Evolutionary conservation across 257 asterid species (phyloP).

Genomic region (Solanum habrochaites): DNA sequence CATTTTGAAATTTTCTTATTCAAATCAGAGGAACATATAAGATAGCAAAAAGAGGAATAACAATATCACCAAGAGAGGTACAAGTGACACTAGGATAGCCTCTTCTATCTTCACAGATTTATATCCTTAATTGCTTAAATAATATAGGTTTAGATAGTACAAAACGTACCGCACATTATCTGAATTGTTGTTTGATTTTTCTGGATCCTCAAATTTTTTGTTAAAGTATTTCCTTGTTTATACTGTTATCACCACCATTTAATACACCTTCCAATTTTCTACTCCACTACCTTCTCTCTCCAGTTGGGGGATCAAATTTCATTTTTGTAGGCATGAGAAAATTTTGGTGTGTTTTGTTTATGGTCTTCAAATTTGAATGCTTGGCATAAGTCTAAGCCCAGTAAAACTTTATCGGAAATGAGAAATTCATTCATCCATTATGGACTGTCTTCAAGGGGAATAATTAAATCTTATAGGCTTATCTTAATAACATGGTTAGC

Average conservation of each 20-base stretch:
- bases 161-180: neutral
- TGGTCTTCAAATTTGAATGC: no score
- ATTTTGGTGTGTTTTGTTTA: no score
- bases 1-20: neutral
- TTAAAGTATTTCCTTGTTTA: neutral
- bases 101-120: neutral
- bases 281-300: slow-evolving; percentile 8
- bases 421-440: no score
- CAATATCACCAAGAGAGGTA: neutral
- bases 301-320: neutral
- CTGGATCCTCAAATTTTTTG: neutral
- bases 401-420: no score
- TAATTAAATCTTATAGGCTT: no score
- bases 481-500: no score
- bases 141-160: neutral
- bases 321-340: no score
- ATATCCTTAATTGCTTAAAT: neutral
- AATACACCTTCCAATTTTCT: slow-evolving; percentile 18
- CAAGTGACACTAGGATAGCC: neutral
- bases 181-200: neutral
- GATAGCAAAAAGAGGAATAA: neutral
- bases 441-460: no score
- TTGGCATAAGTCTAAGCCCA: no score
- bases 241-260: slow-evolving; percentile 3
- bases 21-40: neutral